A percentile compares a stretch with the other conserved stretches of the same genome.
Evolutionary conservation across 805 yeast genomes (phyloP).

Genomic region (Candida pini): DNA sequence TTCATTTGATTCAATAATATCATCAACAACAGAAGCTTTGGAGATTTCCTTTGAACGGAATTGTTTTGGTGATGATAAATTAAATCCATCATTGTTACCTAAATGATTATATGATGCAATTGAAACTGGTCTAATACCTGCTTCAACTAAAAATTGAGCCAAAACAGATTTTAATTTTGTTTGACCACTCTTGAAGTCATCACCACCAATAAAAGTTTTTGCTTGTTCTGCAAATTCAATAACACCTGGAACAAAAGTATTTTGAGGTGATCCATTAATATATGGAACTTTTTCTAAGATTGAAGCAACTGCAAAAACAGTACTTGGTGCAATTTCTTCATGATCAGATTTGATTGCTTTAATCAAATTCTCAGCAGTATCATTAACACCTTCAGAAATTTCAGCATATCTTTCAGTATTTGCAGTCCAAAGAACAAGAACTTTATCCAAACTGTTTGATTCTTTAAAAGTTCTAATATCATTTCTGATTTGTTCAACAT

Average conservation of each 20-base stretch:
- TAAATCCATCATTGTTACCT: slow-evolving; percentile 95
- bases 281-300: slow-evolving; percentile 85
- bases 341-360: slow-evolving; percentile 72
- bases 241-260: slow-evolving; percentile 94
- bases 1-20: slow-evolving; percentile 82
- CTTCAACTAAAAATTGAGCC: slow-evolving; percentile 94
- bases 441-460: slow-evolving; percentile 71
- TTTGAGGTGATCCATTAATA: slow-evolving; percentile 96
- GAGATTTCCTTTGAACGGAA: slow-evolving; percentile 94
- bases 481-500: slow-evolving; percentile 77
- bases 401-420: slow-evolving; percentile 91
- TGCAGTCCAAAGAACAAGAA: slow-evolving; percentile 93
- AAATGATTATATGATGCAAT: slow-evolving; percentile 94
- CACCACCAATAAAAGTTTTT: slow-evolving; percentile 85
- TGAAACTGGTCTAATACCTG: slow-evolving; percentile 92
- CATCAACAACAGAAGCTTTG: slow-evolving; percentile 89
- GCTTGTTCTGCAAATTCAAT: slow-evolving; percentile 80
- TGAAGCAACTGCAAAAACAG: slow-evolving; percentile 90
- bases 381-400: slow-evolving; percentile 73
- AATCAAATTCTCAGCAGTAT: slow-evolving; percentile 76
- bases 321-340: slow-evolving; percentile 83
- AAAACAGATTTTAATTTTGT: slow-evolving; percentile 93
- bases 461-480: slow-evolving; percentile 78
- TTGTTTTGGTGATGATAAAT: slow-evolving; percentile 86
- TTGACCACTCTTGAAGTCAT: slow-evolving; percentile 95